Evolutionary conservation across 169 alveolate genomes (phyloP).

Genomic region (Plasmodium fragile): DNA sequence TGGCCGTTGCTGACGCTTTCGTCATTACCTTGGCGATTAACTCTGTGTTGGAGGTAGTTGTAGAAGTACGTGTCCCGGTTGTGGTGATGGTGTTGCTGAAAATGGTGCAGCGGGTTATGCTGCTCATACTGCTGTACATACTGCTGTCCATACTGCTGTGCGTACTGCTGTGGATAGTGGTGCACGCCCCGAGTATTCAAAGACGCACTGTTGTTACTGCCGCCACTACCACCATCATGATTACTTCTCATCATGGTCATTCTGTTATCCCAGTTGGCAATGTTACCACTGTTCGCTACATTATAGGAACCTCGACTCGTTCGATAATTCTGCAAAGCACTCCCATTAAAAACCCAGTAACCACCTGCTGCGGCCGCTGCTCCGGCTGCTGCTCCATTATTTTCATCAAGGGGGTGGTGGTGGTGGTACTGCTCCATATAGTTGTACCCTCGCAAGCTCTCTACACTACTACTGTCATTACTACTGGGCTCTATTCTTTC

Average conservation of each 20-base stretch:
- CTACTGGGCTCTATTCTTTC: background rate
- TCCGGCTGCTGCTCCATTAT: no score
- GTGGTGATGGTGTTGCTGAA: background rate
- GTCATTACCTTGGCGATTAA: background rate
- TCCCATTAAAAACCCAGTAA: background rate
- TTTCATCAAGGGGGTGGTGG: background rate
- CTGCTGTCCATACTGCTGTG: background rate
- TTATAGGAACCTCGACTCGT: background rate
- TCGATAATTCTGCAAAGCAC: background rate
- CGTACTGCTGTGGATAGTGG: background rate
- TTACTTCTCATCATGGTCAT: background rate
- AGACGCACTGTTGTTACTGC: background rate
- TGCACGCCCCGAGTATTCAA: background rate
- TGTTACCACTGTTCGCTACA: background rate
- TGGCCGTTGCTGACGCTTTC: background rate
- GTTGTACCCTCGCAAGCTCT: background rate
- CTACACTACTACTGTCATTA: constrained; percentile 7
- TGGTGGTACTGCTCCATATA: background rate
- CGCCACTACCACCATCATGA: background rate
- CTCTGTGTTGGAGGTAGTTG: constrained; percentile 26
- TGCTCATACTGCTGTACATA: background rate
- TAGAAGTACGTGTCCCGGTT: constrained; percentile 55
- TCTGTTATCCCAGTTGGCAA: background rate
- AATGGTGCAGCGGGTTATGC: background rate
- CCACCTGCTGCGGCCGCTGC: no score